phyloP scores from a whole-genome alignment of 2,329 filamentous ascomycete genomes.

The Fusarium palustre region DNA sequence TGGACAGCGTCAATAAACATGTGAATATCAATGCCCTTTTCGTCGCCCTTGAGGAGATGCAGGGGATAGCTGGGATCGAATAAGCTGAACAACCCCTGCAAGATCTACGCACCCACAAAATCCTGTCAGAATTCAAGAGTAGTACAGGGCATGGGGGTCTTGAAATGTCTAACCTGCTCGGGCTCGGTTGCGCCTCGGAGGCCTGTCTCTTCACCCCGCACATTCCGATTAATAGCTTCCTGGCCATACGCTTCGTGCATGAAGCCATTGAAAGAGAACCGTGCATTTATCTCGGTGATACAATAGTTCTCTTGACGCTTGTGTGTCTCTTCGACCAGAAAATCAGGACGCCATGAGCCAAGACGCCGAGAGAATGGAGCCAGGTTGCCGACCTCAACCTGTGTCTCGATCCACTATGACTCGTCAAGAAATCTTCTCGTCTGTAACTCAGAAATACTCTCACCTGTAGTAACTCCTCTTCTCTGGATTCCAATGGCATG shows the following conservation, averaged over 20 bases:
- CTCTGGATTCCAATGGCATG: constrained; percentile 51
- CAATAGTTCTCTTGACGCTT: constrained; percentile 43
- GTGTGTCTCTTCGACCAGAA: constrained; percentile 50
- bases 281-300: constrained; percentile 57
- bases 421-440: background rate
- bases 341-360: constrained; percentile 56
- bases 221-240: constrained; percentile 38
- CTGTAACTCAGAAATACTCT: background rate
- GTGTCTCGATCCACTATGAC: constrained; percentile 48
- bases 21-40: constrained; percentile 55
- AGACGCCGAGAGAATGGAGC: constrained; percentile 35
- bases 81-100: constrained; percentile 48
- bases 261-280: constrained; percentile 56
- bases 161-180: constrained; percentile 33
- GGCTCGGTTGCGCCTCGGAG: constrained; percentile 46
- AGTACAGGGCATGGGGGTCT: background rate
- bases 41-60: constrained; percentile 54
- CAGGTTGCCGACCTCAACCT: constrained; percentile 45
- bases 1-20: constrained; percentile 51
- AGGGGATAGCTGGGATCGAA: constrained; percentile 49
- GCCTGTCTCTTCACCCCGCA: constrained; percentile 5
- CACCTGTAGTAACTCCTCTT: constrained; percentile 49
- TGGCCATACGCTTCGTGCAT: constrained; percentile 50
- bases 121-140: background rate
- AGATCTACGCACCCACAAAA: constrained; percentile 43